A percentile compares a stretch with the other conserved stretches of the same genome.
phyloP scores from a whole-genome alignment of 805 yeast species.

The Ascoidea rubescens region DNA sequence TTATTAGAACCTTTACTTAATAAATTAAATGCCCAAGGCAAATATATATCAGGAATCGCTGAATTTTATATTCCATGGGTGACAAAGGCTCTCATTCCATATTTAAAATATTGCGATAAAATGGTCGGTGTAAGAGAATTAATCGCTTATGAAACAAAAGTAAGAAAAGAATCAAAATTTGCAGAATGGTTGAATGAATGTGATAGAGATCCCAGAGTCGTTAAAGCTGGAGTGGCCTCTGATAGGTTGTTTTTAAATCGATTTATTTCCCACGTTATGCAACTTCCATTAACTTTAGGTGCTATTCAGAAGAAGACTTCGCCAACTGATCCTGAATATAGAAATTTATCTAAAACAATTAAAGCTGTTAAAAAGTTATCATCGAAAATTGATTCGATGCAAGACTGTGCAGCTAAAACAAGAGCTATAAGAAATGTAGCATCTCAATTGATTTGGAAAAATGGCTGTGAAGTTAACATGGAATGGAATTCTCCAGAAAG shows the following conservation, averaged over 20 bases:
- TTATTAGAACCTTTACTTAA: constrained; percentile 44
- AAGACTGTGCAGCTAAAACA: constrained; percentile 45
- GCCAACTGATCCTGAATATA: constrained; percentile 35
- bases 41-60: constrained; percentile 49
- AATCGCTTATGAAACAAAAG: constrained; percentile 30
- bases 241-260: constrained; percentile 45
- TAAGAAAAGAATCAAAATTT: constrained; percentile 25
- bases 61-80: constrained; percentile 56
- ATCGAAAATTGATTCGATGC: constrained; percentile 43
- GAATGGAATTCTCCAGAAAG: constrained; percentile 41
- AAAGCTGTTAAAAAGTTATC: constrained; percentile 42
- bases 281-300: constrained; percentile 46
- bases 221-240: constrained; percentile 28
- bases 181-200: constrained; percentile 42
- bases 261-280: constrained; percentile 37
- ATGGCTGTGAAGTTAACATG: constrained; percentile 32
- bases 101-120: constrained; percentile 43
- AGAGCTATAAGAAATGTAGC: constrained; percentile 40
- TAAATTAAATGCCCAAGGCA: constrained; percentile 48
- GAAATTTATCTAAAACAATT: constrained; percentile 36
- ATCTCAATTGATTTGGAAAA: constrained; percentile 39
- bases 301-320: constrained; percentile 41
- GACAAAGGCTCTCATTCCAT: constrained; percentile 35
- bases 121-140: constrained; percentile 48
- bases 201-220: constrained; percentile 32